A percentile compares a stretch with the other conserved stretches of the same genome.
phyloP scores from a whole-genome alignment of 441 rosid genomes.

The Corymbia citriodora region DNA sequence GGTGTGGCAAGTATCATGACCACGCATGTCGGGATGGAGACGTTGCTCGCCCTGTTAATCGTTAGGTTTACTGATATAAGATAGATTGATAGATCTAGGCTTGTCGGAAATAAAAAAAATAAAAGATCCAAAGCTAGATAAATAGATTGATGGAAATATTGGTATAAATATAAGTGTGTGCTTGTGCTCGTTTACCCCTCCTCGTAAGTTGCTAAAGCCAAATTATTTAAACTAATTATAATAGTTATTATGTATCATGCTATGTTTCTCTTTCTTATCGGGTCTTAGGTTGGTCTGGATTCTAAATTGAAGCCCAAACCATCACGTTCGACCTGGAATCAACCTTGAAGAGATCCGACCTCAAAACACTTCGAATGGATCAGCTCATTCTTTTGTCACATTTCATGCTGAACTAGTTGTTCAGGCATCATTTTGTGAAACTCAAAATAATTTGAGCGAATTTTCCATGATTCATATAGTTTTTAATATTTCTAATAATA shows the following conservation, averaged over 20 bases:
- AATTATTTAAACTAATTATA: background rate
- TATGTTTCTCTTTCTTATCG: background rate
- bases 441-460: background rate
- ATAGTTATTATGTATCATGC: background rate
- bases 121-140: background rate
- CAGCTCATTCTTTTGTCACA: too few species aligned
- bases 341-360: background rate
- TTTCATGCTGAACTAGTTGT: accelerated
- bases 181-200: background rate
- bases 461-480: background rate
- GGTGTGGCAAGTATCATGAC: background rate
- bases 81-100: background rate
- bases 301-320: background rate
- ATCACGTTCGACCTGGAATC: background rate
- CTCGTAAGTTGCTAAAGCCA: background rate
- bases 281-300: background rate
- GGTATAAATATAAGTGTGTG: background rate
- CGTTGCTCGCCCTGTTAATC: background rate
- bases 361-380: background rate
- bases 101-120: background rate
- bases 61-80: background rate
- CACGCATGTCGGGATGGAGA: background rate
- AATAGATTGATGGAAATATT: background rate
- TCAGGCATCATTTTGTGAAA: background rate
- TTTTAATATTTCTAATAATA: background rate